These are phyloP conservation scores for Hevea brasiliensis DNA, from an alignment of 345 rosid genomes.

Conservation along the genomic window DNA sequence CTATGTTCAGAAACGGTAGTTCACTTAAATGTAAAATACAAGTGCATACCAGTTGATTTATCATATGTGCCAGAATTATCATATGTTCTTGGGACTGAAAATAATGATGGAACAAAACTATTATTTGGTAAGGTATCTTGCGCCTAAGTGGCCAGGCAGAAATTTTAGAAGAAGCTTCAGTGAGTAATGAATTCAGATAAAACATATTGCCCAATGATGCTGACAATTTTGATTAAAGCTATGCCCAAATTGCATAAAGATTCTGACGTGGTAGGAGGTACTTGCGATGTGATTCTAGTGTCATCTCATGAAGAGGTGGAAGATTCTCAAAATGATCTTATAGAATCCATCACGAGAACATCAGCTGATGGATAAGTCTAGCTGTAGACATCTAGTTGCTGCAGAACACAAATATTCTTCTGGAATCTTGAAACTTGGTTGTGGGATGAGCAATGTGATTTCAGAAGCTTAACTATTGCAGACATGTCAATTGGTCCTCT, in stretches of 20 bases:
- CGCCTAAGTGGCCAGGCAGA: conserved; percentile 41
- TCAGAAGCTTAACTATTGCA: conserved; percentile 68
- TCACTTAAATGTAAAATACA: conserved; percentile 28
- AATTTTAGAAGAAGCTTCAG: conserved; percentile 46
- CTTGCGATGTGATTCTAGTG: conserved; percentile 41
- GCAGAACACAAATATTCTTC: conserved; percentile 57
- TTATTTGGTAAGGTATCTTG: conserved; percentile 43
- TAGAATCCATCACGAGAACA: conserved; percentile 39
- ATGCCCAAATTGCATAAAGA: conserved; percentile 25
- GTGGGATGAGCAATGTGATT: conserved; percentile 59
- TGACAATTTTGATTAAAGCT: conserved; percentile 26
- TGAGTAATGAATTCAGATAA: conserved; percentile 35
- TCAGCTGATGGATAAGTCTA: conserved; percentile 80
- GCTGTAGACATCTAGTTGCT: conserved; percentile 52
- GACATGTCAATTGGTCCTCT: conserved; percentile 38
- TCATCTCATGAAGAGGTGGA: conserved; percentile 46
- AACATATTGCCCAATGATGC: conserved; percentile 32
- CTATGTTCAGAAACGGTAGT: conserved; percentile 37
- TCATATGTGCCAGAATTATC: conserved; percentile 86
- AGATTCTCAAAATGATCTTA: conserved; percentile 43
- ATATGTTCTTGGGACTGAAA: conserved; percentile 74
- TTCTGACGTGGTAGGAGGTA: conserved; percentile 36
- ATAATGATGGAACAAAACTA: conserved; percentile 46
- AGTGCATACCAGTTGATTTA: conserved; percentile 49
- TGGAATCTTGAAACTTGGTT: conserved; percentile 44